Conservation (phyloP, 352 stramenopile genomes). For the Phytopythium boreale region DNA sequence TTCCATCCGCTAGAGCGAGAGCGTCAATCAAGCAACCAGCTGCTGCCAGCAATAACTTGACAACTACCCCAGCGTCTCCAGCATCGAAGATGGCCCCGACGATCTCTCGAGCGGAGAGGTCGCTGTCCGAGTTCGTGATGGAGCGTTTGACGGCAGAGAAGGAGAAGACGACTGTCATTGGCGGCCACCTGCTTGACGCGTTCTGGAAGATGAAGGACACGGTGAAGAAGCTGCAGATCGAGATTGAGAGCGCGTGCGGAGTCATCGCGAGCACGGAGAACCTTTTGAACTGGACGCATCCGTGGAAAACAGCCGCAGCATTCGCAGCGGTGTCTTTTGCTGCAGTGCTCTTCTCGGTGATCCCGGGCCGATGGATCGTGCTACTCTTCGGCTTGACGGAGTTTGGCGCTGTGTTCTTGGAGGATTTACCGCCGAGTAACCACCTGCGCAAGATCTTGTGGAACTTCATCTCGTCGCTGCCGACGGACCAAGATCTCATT, state of each 20-base stretch:
- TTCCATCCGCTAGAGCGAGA: constrained; percentile 9
- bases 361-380: constrained; percentile 72
- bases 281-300: constrained; percentile 85
- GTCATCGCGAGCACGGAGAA: constrained; percentile 75
- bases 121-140: constrained; percentile 68
- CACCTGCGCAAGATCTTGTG: constrained; percentile 73
- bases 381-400: constrained; percentile 71
- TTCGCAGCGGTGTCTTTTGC: constrained; percentile 47
- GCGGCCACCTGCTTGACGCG: constrained; percentile 66
- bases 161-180: constrained; percentile 63
- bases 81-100: constrained; percentile 11
- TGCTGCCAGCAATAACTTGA: neutral
- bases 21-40: neutral
- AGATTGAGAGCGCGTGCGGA: constrained; percentile 70
- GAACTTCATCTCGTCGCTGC: constrained; percentile 80
- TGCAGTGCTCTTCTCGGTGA: constrained; percentile 56
- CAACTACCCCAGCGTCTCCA: neutral
- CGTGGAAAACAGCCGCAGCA: constrained; percentile 77
- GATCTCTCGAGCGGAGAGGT: constrained; percentile 45
- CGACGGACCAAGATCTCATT: constrained; percentile 78
- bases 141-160: constrained; percentile 60
- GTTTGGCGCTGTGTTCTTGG: constrained; percentile 74
- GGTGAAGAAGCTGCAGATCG: constrained; percentile 66
- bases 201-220: constrained; percentile 87
- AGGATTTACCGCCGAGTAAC: constrained; percentile 78